Evolutionary conservation across 176 grass and related monocot species (phyloP).

Genomic region (Avena sativa): DNA sequence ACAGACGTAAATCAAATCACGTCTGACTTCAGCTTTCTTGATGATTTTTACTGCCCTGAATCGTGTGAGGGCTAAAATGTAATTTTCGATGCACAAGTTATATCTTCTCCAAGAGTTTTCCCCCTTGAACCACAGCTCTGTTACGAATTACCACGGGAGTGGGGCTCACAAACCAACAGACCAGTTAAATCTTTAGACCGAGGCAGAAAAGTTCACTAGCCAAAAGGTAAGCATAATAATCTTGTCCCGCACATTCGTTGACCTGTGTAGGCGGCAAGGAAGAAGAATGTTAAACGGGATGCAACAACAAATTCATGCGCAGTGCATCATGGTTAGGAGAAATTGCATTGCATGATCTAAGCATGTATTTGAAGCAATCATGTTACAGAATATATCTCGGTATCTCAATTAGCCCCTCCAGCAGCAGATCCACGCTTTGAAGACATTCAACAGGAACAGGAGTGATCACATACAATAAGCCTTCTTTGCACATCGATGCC

Average conservation of each 20-base stretch:
- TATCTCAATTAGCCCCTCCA: constrained; percentile 90
- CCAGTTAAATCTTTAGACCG: neutral
- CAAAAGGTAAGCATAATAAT: neutral
- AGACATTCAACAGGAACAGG: constrained; percentile 70
- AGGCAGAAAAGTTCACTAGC: neutral
- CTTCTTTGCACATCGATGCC: constrained; percentile 68
- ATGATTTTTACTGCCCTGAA: no score
- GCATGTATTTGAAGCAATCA: neutral
- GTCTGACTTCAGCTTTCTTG: no score
- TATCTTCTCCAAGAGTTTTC: neutral
- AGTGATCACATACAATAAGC: constrained; percentile 75
- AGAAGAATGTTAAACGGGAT: neutral
- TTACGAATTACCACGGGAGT: neutral
- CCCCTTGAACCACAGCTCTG: neutral
- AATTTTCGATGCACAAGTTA: no score
- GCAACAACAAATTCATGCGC: neutral
- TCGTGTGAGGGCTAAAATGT: no score
- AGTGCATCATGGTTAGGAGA: neutral
- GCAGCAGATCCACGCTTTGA: constrained; percentile 77
- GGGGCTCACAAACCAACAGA: neutral
- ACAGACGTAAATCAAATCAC: no score
- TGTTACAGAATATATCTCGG: constrained; percentile 65
- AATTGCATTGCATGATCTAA: neutral
- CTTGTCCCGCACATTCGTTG: constrained; percentile 5
- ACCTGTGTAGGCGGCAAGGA: neutral